phyloP scores from a whole-genome alignment of 352 stramenopile genomes.

The Albugo laibachii region DNA sequence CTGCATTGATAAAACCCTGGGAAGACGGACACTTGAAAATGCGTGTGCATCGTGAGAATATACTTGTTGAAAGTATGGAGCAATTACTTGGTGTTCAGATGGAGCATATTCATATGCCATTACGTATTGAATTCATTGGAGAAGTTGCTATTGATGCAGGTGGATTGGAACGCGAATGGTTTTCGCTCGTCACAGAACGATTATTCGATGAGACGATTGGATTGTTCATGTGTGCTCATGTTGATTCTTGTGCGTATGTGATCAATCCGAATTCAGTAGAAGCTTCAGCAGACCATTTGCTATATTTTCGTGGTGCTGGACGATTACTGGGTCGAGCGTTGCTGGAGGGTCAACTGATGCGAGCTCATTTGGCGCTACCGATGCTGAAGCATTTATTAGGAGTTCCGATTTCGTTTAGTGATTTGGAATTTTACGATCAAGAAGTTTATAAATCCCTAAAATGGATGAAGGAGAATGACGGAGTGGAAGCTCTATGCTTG shows the following conservation, averaged over 20 bases:
- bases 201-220: constrained; percentile 78
- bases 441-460: constrained; percentile 69
- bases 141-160: constrained; percentile 80
- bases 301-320: constrained; percentile 94
- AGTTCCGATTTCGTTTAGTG: constrained; percentile 72
- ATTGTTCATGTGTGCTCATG: constrained; percentile 71
- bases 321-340: constrained; percentile 91
- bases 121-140: constrained; percentile 77
- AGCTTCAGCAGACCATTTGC: constrained; percentile 84
- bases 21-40: constrained; percentile 74
- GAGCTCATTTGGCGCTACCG: constrained; percentile 60
- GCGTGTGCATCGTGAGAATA: constrained; percentile 66
- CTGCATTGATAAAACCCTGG: constrained; percentile 67
- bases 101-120: constrained; percentile 73
- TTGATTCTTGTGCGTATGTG: constrained; percentile 58
- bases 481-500: constrained; percentile 47
- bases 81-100: constrained; percentile 65
- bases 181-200: constrained; percentile 59
- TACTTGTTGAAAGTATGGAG: constrained; percentile 72
- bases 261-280: constrained; percentile 72
- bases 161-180: constrained; percentile 80
- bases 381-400: constrained; percentile 73
- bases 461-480: constrained; percentile 73
- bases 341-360: constrained; percentile 88
- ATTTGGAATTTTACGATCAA: constrained; percentile 79